These are phyloP conservation scores for Cylindrotheca closterium DNA, from an alignment of 108 stramenopile species.

Conservation along the genomic window DNA sequence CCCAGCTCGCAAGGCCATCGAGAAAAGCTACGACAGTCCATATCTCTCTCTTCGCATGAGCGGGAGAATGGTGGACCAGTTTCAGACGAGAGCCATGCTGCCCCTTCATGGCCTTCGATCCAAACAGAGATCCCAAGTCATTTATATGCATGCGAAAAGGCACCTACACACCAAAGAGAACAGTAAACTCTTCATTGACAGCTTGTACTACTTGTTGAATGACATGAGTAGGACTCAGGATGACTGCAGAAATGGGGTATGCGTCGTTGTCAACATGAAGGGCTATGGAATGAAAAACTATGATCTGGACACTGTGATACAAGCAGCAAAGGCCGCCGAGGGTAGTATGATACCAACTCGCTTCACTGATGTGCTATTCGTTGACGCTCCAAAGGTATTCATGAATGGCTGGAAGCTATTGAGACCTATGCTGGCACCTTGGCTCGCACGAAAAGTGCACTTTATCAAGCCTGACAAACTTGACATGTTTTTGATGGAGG, in stretches of 20 bases:
- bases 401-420: conserved; percentile 43
- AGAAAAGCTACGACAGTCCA: neutral
- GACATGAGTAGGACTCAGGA: conserved; percentile 31
- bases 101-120: conserved; percentile 49
- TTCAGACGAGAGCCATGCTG: conserved; percentile 32
- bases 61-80: neutral
- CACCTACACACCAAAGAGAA: conserved; percentile 44
- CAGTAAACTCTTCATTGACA: conserved; percentile 50
- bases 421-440: conserved; percentile 42
- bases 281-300: conserved; percentile 52
- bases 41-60: neutral
- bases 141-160: conserved; percentile 56
- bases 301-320: conserved; percentile 32
- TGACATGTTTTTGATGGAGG: conserved; percentile 21
- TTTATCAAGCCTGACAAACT: conserved; percentile 32
- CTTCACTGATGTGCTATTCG: conserved; percentile 46
- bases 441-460: conserved; percentile 44
- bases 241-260: conserved; percentile 43
- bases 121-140: conserved; percentile 30
- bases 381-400: conserved; percentile 59
- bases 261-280: conserved; percentile 55
- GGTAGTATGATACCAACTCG: conserved; percentile 40
- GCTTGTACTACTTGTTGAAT: conserved; percentile 45
- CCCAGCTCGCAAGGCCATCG: neutral
- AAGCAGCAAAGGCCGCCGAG: conserved; percentile 51